These are phyloP conservation scores for Amanita exitialis DNA, from an alignment of 768 basidiomycete species.

Conservation along the genomic window DNA sequence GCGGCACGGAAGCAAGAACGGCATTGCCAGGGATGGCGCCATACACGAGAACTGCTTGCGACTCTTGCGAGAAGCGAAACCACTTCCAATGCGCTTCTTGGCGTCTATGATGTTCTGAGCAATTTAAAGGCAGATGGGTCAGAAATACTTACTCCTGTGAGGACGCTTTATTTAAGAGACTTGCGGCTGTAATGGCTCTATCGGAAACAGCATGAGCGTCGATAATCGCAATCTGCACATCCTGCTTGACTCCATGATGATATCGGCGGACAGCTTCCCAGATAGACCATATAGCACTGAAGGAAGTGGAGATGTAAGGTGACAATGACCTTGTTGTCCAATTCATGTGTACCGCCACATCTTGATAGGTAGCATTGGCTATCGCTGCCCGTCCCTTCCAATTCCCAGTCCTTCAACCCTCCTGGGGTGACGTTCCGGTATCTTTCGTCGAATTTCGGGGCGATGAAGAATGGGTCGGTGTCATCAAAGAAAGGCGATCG, in stretches of 20 bases:
- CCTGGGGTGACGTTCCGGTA: constrained; percentile 24
- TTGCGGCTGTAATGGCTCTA: constrained; percentile 53
- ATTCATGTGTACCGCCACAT: constrained; percentile 63
- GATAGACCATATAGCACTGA: constrained; percentile 74
- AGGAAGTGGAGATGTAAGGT: constrained; percentile 64
- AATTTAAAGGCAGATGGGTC: constrained; percentile 1
- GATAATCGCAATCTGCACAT: constrained; percentile 71
- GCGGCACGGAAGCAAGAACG: constrained; percentile 60
- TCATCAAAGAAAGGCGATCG: constrained; percentile 42
- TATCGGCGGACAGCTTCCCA: constrained; percentile 79
- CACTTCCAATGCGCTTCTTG: constrained; percentile 64
- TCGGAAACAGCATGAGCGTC: constrained; percentile 51
- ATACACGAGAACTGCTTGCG: constrained; percentile 66
- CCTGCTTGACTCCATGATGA: constrained; percentile 60
- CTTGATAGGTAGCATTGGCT: constrained; percentile 39
- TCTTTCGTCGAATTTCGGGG: constrained; percentile 50
- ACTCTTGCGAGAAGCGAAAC: constrained; percentile 65
- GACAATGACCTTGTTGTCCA: constrained; percentile 70
- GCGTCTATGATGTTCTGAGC: constrained; percentile 27
- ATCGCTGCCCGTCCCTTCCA: constrained; percentile 10
- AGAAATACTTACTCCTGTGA: constrained; percentile 42
- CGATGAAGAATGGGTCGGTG: constrained; percentile 57
- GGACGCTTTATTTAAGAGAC: constrained; percentile 43
- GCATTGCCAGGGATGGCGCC: constrained; percentile 58
- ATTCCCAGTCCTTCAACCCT: constrained; percentile 13